phyloP scores from a whole-genome alignment of 2,329 filamentous ascomycete species.

The Cercospora brassicicola region DNA sequence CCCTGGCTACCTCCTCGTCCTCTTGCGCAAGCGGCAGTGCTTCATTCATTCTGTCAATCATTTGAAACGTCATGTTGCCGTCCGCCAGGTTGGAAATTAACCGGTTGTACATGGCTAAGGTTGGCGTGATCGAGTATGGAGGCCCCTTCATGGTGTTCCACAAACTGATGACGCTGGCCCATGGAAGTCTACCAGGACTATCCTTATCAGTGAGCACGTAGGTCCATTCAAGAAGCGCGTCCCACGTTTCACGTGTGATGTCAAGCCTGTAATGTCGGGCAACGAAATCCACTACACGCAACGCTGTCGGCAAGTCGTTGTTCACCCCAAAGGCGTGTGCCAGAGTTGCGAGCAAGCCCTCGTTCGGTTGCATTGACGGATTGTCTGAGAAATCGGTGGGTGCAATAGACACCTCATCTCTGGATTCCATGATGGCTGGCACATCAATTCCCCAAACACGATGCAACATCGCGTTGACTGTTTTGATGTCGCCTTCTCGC shows the following conservation, averaged over 20 bases:
- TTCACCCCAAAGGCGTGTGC: constrained; percentile 69
- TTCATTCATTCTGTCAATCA: constrained; percentile 32
- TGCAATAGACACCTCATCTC: constrained; percentile 37
- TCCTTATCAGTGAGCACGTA: constrained; percentile 49
- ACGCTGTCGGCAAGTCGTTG: constrained; percentile 59
- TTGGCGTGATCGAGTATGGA: constrained; percentile 60
- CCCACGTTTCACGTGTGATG: constrained; percentile 63
- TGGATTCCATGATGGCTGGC: constrained; percentile 41
- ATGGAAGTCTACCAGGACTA: constrained; percentile 42
- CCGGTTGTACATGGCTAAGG: constrained; percentile 56
- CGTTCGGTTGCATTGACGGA: constrained; percentile 60
- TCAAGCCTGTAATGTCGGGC: constrained; percentile 60
- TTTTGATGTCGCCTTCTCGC: constrained; percentile 53
- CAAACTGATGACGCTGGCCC: constrained; percentile 52
- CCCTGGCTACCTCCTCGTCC: not conserved
- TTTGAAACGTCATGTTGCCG: constrained; percentile 17
- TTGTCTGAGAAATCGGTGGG: constrained; percentile 45
- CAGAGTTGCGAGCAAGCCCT: constrained; percentile 62
- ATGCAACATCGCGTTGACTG: constrained; percentile 51
- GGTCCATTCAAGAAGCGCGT: constrained; percentile 66
- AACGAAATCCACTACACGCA: constrained; percentile 63
- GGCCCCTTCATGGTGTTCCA: constrained; percentile 60
- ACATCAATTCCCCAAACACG: constrained; percentile 58
- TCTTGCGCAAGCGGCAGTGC: constrained; percentile 14
- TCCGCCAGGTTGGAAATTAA: constrained; percentile 34